These are phyloP conservation scores for Arthrobotrys megalospora DNA, from an alignment of 2,329 filamentous ascomycete genomes.

Conservation along the genomic window DNA sequence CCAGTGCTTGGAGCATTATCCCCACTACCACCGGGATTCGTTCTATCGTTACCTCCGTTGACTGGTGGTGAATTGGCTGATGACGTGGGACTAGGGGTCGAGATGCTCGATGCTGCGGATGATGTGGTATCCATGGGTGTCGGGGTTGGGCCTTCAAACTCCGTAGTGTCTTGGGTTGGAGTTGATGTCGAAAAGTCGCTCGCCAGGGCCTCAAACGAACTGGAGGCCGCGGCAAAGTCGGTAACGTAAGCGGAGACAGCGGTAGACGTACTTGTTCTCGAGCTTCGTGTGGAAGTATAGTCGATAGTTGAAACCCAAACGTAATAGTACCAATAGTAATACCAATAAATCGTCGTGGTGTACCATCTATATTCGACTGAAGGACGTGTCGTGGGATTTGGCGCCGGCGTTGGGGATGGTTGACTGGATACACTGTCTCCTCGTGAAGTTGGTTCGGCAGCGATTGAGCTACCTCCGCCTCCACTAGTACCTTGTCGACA, in stretches of 20 bases:
- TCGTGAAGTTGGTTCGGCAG: constrained; percentile 36
- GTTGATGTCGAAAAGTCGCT: constrained; percentile 38
- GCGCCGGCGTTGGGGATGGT: constrained; percentile 25
- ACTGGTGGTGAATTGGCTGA: neutral
- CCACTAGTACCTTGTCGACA: constrained; percentile 41
- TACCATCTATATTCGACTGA: constrained; percentile 46
- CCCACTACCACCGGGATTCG: neutral
- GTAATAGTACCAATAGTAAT: constrained; percentile 60
- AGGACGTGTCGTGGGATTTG: constrained; percentile 6
- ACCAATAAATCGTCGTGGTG: constrained; percentile 55
- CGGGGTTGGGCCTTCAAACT: constrained; percentile 43
- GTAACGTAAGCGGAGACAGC: constrained; percentile 45
- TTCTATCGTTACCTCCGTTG: neutral
- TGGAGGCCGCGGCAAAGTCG: constrained; percentile 12
- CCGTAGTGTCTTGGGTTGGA: constrained; percentile 39
- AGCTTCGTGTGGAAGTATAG: constrained; percentile 48
- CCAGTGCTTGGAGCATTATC: constrained; percentile 25
- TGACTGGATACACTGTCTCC: constrained; percentile 23
- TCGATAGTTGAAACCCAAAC: constrained; percentile 47
- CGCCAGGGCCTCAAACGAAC: constrained; percentile 35
- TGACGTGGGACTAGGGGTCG: constrained; percentile 9
- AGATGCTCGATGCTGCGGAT: constrained; percentile 1
- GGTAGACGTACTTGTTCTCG: constrained; percentile 32
- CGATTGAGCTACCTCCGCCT: constrained; percentile 49
- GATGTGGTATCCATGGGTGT: constrained; percentile 13